Base-by-base conservation (phyloP, 768 basidiomycete species). In the Strobilomyces confusus region DNA sequence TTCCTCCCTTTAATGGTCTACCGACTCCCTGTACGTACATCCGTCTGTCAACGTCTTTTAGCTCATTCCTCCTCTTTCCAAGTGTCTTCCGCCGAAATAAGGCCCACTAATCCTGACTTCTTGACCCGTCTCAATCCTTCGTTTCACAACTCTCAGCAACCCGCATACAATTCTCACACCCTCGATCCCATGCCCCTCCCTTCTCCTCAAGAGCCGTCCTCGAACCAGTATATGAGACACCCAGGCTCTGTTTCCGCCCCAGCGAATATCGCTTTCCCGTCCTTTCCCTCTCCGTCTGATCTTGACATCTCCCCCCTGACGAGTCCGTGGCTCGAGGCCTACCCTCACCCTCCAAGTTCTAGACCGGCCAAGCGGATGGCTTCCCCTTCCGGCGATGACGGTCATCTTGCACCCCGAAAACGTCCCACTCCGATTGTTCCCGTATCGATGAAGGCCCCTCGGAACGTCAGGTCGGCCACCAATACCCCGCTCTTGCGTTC, bases 261-360 rank as follows among this genome's bases (percentile, higher is more conserved):
- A 0, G 87, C 86, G 14, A 80, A 87, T 50, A 75, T 91, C 30
- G 89, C 83, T 4, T 92, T 92, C 62, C 75, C 74, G 68, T n/a
- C 75, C 60, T 57, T 77, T 13, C 70, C 76, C 2, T 76, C 77
- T 17, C 73, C 77, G 0, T 69, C 74, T 20, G 82, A 87, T 51
- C 68, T 87, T 25, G 87, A 92, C 55, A 81, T 92, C 44, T 89
- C 87, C 1, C 89, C 89, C 0, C 72, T 92, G 20, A 87, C 87
- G 0, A 90, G 88, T 58, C 89, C 89, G 1, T 90, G 89, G 87
- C 76, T 92, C 0, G 86, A 82, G 5, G 79, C 87, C 5, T 75
- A 80, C 48, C 75, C 77, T 23, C 72, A 74, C 20, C 58, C 67
- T 19, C 58, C 61, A 12, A 66, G 56, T 34, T 38, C 45, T 17